These are phyloP conservation scores for Prunus davidiana DNA, from an alignment of 306 rosid genomes.

Conservation along the genomic window DNA sequence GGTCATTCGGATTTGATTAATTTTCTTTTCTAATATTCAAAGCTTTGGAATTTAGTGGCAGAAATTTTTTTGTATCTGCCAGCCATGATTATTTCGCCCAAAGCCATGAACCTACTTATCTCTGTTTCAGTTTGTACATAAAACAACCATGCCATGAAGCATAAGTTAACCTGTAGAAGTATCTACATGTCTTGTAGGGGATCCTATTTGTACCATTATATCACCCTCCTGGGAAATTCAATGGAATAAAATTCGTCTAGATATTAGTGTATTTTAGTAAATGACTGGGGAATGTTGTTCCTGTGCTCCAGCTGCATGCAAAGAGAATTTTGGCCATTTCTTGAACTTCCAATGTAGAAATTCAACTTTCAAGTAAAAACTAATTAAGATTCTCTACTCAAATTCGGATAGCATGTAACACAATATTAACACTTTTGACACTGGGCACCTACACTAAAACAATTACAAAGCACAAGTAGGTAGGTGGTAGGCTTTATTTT, in stretches of 20 bases:
- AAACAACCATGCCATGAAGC: not conserved
- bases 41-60: constrained; percentile 5
- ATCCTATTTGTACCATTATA: not conserved
- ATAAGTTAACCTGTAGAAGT: not conserved
- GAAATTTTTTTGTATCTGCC: constrained; percentile 3
- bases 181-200: not conserved
- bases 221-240: not conserved
- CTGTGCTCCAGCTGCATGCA: too few species aligned
- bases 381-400: not conserved
- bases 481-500: not conserved
- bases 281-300: too few species aligned
- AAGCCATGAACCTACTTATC: not conserved
- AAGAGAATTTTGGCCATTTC: too few species aligned
- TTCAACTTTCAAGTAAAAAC: too few species aligned
- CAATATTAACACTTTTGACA: not conserved
- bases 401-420: not conserved
- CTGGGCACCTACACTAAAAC: not conserved
- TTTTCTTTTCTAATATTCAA: not conserved
- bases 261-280: not conserved
- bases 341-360: too few species aligned
- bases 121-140: constrained; percentile 3
- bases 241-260: not conserved
- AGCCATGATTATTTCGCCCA: constrained; percentile 3
- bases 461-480: not conserved
- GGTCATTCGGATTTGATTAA: not conserved